A percentile compares a stretch with the other conserved stretches of the same genome.
These are phyloP conservation scores for Diaporthe eres DNA, from an alignment of 2,329 filamentous ascomycete species.

Conservation along the genomic window DNA sequence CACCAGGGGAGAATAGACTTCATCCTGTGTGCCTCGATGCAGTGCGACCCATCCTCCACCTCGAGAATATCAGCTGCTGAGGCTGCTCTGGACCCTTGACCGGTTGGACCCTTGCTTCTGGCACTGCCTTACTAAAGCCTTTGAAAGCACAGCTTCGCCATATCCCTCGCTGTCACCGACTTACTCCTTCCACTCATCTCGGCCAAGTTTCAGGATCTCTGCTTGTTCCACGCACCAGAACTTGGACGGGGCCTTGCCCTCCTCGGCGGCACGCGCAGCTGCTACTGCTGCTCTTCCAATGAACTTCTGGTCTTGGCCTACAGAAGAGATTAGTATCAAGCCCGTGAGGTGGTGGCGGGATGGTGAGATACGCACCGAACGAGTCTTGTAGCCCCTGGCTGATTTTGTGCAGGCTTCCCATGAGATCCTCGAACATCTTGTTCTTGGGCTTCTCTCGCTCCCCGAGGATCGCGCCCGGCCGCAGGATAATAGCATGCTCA, in stretches of 20 bases:
- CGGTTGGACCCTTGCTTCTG: neutral
- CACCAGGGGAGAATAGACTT: neutral
- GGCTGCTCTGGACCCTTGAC: neutral
- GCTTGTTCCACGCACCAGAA: slow-evolving; percentile 71
- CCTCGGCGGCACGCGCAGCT: slow-evolving; percentile 70
- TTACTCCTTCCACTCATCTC: slow-evolving; percentile 65
- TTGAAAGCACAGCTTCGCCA: slow-evolving; percentile 5
- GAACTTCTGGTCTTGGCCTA: slow-evolving; percentile 80
- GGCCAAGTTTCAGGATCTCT: slow-evolving; percentile 79
- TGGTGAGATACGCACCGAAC: slow-evolving; percentile 53
- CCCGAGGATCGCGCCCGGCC: slow-evolving; percentile 84
- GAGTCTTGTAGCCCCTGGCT: slow-evolving; percentile 71
- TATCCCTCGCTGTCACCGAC: neutral
- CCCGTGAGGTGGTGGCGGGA: too few relatives aligned
- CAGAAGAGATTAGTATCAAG: slow-evolving; percentile 5
- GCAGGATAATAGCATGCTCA: slow-evolving; percentile 80
- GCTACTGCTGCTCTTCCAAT: slow-evolving; percentile 78
- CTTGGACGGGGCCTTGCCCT: slow-evolving; percentile 71
- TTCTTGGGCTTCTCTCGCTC: slow-evolving; percentile 73
- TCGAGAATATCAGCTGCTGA: neutral
- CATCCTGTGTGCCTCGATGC: slow-evolving; percentile 31
- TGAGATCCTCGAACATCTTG: slow-evolving; percentile 66
- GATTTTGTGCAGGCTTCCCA: slow-evolving; percentile 68
- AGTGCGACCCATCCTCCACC: slow-evolving; percentile 6
- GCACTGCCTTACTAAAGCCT: neutral